phyloP scores from a whole-genome alignment of 768 basidiomycete species.

The Hericium rajendrae region DNA sequence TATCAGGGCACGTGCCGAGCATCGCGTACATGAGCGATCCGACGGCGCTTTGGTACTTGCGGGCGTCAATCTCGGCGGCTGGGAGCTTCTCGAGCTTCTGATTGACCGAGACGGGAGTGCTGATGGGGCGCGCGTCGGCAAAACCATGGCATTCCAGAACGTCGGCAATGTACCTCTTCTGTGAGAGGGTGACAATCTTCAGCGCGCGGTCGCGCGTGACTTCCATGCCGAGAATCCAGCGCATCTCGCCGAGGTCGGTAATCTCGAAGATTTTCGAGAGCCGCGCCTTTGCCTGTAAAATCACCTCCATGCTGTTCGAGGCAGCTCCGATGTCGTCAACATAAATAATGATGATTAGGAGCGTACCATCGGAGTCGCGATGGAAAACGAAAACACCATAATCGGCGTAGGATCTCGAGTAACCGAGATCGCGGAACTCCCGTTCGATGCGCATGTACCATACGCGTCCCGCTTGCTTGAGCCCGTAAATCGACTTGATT shows the following conservation, averaged over 20 bases:
- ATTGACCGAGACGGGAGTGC: background rate
- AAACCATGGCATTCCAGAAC: background rate
- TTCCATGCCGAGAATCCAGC: background rate
- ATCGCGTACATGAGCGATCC: background rate
- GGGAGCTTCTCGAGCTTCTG: background rate
- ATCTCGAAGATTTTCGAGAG: no score
- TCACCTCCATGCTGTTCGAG: background rate
- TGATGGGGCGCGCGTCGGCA: background rate
- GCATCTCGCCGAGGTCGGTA: no score
- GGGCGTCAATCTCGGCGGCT: no score
- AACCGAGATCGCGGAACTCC: slow-evolving; percentile 3
- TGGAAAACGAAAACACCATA: background rate
- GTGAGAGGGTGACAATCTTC: background rate
- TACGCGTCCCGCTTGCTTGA: background rate
- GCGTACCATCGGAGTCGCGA: no score
- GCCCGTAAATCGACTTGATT: background rate
- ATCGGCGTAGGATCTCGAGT: background rate
- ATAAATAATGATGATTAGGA: slow-evolving; percentile 6
- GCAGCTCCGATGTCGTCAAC: slow-evolving; percentile 16
- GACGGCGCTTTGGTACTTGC: no score
- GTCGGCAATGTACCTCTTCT: background rate
- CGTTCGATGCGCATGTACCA: slow-evolving; percentile 1
- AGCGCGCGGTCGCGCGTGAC: no score
- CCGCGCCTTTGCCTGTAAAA: background rate
- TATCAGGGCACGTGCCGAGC: slow-evolving; percentile 24